Conservation (phyloP, 768 basidiomycete genomes). For the Leucosporidium creatinivorum region DNA sequence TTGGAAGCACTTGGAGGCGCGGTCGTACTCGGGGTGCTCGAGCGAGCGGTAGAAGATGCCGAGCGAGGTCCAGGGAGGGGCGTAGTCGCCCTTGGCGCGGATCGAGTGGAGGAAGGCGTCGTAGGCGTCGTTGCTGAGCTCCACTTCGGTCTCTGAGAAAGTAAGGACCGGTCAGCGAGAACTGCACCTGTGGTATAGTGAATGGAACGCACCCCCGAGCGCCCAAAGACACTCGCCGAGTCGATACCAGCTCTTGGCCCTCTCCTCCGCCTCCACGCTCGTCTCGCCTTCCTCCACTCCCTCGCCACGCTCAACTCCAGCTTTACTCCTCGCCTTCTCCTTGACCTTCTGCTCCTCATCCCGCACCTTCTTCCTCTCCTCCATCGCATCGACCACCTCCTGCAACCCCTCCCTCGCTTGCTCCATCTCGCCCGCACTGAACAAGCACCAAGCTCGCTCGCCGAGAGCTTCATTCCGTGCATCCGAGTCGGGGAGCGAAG, state of each 20-base stretch:
- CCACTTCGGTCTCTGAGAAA: conserved; percentile 43
- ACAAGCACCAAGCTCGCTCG: conserved; percentile 77
- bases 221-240: conserved; percentile 71
- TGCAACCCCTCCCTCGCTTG: conserved; percentile 37
- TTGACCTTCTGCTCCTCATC: conserved; percentile 28
- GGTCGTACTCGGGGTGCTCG: conserved; percentile 66
- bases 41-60: conserved; percentile 79
- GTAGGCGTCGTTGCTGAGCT: conserved; percentile 59
- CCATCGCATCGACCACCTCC: conserved; percentile 14
- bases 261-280: conserved; percentile 52
- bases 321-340: conserved; percentile 28
- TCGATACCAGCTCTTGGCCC: conserved; percentile 76
- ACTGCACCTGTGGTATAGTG: not conserved
- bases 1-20: conserved; percentile 92
- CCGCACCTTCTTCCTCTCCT: conserved; percentile 15
- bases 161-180: not conserved
- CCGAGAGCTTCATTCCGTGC: conserved; percentile 58
- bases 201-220: conserved; percentile 53
- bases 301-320: conserved; percentile 46
- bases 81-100: conserved; percentile 65
- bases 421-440: conserved; percentile 46
- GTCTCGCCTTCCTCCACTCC: conserved; percentile 50
- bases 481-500: conserved; percentile 43
- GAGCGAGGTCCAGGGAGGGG: conserved; percentile 87
- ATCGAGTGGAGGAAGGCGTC: conserved; percentile 70